phyloP scores from a whole-genome alignment of 2,329 filamentous ascomycete genomes.

The Penicillium sp. region DNA sequence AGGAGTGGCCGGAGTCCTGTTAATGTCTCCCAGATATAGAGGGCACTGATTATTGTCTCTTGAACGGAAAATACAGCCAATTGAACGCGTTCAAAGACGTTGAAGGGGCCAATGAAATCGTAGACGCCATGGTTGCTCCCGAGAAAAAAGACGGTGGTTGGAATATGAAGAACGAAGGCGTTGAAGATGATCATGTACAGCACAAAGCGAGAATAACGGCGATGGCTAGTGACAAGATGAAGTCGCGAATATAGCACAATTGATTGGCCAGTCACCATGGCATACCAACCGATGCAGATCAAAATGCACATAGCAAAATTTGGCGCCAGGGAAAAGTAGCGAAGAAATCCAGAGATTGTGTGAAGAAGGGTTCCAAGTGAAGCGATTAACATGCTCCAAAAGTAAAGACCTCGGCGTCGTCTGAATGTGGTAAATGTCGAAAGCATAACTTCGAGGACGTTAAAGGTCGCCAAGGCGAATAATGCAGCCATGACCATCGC shows the following conservation, averaged over 20 bases:
- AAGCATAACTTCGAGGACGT: conserved; percentile 24
- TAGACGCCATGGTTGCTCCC: conserved; percentile 24
- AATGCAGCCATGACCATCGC: conserved; percentile 23
- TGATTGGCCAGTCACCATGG: conserved; percentile 46
- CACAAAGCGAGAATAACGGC: conserved; percentile 27
- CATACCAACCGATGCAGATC: conserved; percentile 44
- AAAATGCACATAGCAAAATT: conserved; percentile 33
- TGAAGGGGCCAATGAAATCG: conserved; percentile 35
- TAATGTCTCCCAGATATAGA: conserved; percentile 55
- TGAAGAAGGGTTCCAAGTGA: conserved; percentile 23
- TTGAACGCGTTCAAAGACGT: conserved; percentile 53
- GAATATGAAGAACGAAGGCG: conserved; percentile 39
- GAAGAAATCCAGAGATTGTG: conserved; percentile 20
- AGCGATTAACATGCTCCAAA: conserved; percentile 27
- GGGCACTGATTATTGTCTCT: conserved; percentile 52
- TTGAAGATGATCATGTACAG: conserved; percentile 46
- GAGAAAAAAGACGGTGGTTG: conserved; percentile 41
- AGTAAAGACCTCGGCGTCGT: conserved; percentile 25
- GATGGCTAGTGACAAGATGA: conserved; percentile 40
- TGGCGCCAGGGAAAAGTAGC: conserved; percentile 23
- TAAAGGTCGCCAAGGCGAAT: conserved; percentile 17
- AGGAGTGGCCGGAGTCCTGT: conserved; percentile 21
- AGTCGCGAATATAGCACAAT: conserved; percentile 48
- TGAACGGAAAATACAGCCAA: conserved; percentile 56
- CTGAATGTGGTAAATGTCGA: conserved; percentile 25